Conservation (phyloP, 495 filamentous ascomycete genomes). For the Margaritispora aquatica region DNA sequence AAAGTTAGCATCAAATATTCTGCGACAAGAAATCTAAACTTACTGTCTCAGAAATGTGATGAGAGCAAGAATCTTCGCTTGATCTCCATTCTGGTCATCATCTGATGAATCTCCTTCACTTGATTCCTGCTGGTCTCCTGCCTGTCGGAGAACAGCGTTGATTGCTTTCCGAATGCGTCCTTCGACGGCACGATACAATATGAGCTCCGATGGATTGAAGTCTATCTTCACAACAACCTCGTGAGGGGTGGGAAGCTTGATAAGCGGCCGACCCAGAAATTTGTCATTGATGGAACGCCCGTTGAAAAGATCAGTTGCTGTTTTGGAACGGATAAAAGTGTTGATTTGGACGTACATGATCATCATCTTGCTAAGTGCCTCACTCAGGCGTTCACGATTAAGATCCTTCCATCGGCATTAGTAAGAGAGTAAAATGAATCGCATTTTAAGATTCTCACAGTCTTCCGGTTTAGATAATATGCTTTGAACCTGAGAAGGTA, state of each 20-base stretch:
- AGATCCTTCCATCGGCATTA: too few relatives aligned
- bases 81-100: neutral
- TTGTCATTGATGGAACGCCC: slow-evolving; percentile 40
- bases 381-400: neutral
- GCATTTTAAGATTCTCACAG: neutral
- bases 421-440: too few relatives aligned
- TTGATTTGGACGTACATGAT: neutral
- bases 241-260: slow-evolving; percentile 39
- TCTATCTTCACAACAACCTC: neutral
- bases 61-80: neutral
- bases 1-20: slow-evolving; percentile 5
- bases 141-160: too few relatives aligned
- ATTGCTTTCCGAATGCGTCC: neutral
- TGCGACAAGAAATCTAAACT: neutral
- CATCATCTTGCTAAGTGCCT: neutral
- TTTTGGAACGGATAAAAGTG: too few relatives aligned
- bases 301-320: neutral
- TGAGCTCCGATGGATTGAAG: slow-evolving; percentile 22
- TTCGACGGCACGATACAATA: slow-evolving; percentile 43
- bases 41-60: slow-evolving; percentile 2
- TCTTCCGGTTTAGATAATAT: neutral
- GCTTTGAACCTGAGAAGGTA: neutral
- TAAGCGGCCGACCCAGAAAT: slow-evolving; percentile 44
- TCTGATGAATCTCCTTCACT: neutral
- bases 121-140: too few relatives aligned